Conservation (phyloP, 192 early-diverging fungal genomes). For the Coemansia sp. region DNA sequence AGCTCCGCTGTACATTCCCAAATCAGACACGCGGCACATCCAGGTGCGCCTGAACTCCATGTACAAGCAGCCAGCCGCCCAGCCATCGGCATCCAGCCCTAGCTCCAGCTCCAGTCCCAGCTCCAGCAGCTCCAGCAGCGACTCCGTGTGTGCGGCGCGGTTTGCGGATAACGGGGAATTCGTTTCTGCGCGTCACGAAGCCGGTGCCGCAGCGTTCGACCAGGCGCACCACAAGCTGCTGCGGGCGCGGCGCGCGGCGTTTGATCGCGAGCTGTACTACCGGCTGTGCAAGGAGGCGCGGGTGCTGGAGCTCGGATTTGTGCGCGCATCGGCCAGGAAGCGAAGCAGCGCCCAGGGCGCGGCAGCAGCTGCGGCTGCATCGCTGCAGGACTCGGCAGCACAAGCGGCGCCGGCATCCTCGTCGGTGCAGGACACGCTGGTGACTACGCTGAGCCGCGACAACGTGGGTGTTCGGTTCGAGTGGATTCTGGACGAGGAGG, state of each 20-base stretch:
- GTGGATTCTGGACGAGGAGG: conserved; percentile 33
- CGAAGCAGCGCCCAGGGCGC: not conserved
- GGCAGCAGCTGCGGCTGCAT: no score
- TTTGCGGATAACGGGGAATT: conserved; percentile 1
- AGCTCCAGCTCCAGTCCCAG: no score
- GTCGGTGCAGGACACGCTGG: conserved; percentile 28
- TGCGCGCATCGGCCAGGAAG: conserved; percentile 14
- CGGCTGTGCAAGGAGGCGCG: conserved; percentile 48
- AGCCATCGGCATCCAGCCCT: not conserved
- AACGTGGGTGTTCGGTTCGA: conserved; percentile 37
- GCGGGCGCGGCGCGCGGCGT: conserved; percentile 17
- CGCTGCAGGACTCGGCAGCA: no score
- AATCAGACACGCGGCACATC: conserved; percentile 14
- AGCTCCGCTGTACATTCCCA: conserved; percentile 23
- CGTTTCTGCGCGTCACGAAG: not conserved
- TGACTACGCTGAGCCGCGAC: conserved; percentile 34
- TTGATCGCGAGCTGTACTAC: conserved; percentile 50
- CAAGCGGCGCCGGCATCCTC: not conserved
- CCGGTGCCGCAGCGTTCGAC: conserved; percentile 10
- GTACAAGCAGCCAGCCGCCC: not conserved
- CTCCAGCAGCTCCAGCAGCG: no score
- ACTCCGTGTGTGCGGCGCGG: not conserved
- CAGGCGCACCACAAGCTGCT: conserved; percentile 28
- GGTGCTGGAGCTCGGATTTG: conserved; percentile 41
- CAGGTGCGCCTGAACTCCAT: conserved; percentile 14